Evolutionary conservation across 2,329 filamentous ascomycete genomes (phyloP), one percentile per base, ranked within the genome.

Genomic region (Bisporella sp.): DNA sequence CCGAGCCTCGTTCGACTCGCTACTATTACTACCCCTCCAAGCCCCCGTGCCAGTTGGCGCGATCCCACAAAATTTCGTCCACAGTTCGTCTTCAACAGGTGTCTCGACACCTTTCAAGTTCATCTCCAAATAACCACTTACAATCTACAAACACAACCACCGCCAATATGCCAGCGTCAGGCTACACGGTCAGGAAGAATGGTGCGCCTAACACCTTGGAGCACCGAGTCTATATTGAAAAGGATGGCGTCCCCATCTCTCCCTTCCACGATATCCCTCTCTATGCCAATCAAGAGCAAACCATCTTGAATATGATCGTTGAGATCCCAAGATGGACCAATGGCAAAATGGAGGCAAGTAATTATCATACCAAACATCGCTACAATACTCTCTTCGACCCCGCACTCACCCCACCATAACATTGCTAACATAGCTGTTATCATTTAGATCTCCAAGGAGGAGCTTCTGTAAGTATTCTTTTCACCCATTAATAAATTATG

Each of bases 251-350:
- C 59, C 87, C 89, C 62, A 73, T 97, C 71, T 97, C 92, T 57
- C 87, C 92, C 63, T 99, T 96, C 83, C 93, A 99, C 79, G 93
- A 99, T 71, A 90, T 99, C 62, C 93, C 93, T 56, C 88, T 99
- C 63, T 99, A 90, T 70, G 92, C 92, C 84, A 96, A 99, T 72
- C 79, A 87, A 73, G 87, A 96, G 78, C 83, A 96, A 80, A 95
- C 86, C 64, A 77, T 97, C 70, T 81, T 99, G 68, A 99, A 99
- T 85, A 99, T 99, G 93, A 71, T 99, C 59, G 93, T 99, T 65
- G 93, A 99, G 85, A 96, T 99, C 66, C 93, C 93, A 66, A 86
- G 93, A 77, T 99, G 93, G 93, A 96, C 92, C 78, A 99, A 99
- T 76, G 93, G 87, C 67, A 99, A 99, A 84, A 88, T 95, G 73